Evolutionary conservation across 2,329 filamentous ascomycete species (phyloP), one percentile per base, ranked within the genome.

Genomic region (Penicillium sclerotiorum): DNA sequence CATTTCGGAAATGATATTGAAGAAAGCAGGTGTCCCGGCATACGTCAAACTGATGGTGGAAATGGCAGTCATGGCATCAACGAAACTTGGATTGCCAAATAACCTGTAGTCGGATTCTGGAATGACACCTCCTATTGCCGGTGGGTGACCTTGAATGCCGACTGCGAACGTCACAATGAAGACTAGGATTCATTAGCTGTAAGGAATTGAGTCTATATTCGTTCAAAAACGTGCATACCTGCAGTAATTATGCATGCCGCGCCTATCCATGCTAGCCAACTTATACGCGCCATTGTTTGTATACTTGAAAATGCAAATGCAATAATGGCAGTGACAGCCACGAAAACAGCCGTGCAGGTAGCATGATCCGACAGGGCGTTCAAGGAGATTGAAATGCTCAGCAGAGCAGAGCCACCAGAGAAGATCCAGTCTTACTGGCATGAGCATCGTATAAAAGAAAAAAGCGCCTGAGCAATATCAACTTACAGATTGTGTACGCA

Each of bases 361-460:
- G 62, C 72, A 46, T 74, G 72, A 0, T 54, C 50, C 0, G 72
- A 73, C 1, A 75, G 49, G 1, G 72, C 60, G 45, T 75, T 76
- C 7, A 76, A 55, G 0, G 60, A 67, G n/a, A 73, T 74, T 0
- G 70, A 74, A 3, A 71, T 62, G n/a, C 73, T 64, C 6, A 76
- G 59, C 56, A 78, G 67, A 17, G 67, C 73, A 21, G 73, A 73
- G 35, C 73, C 28, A 32, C 11, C 12, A 6, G 69, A 71, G 67
- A 49, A 77, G 49, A 58, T 63, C 60, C 40, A 70, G 66, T 54
- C 58, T 60, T 17, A 9, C n/a, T n/a, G n/a, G n/a, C n/a, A n/a
- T n/a, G n/a, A n/a, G n/a, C n/a, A n/a, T n/a, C n/a, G n/a, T n/a
- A n/a, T n/a, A n/a, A n/a, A n/a, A n/a, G n/a, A n/a, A 38, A 27